Evolutionary conservation across 257 asterid genomes (phyloP), one percentile per base, ranked within the genome.

Genomic region (Solanum bulbocastanum): DNA sequence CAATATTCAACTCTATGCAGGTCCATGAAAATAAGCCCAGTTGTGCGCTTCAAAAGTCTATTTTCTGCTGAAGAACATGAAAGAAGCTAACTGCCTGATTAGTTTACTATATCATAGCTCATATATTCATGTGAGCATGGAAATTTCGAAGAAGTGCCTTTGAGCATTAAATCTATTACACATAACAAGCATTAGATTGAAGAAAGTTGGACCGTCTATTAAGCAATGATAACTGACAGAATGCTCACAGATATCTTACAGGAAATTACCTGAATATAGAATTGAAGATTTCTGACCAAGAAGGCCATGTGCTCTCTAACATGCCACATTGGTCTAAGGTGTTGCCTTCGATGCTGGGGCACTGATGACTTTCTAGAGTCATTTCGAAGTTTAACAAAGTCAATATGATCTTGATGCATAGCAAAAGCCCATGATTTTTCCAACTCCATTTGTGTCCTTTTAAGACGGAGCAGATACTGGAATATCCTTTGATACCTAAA

Each of bases 361-460:
- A 87, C 87, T 78, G 93, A 92, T 89, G 91, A 90, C 88, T 90
- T 89, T 84, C 69, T 84, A 68, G 89, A 79, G 68, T 94, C 94
- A 76, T 86, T 91, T 20, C 91, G 96, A 82, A 88, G 90, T 87
- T 91, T 94, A 83, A 97, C 94, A 89, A 94, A 93, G 88, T 97
- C 97, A 84, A 94, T 91, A 91, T 95, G 98, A 88, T 96, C 99
- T 92, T 94, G 98, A 91, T 93, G 94, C 99, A 96, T 97, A 25
- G 96, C 98, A 89, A 95, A 94, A 89, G 98, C 99, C 99, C 99
- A 96, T 42, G 98, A 93, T 91, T 97, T 97, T 88, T 97, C 99
- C 92, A 97, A 86, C 91, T 97, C 99, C 99, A 97, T 94, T 91
- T 96, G 99, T 65, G 99, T 96, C 85, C 99, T 92, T 88, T 95